Conservation (phyloP, 192 early-diverging fungal genomes). For the Rhizoclosmatium sp. region DNA sequence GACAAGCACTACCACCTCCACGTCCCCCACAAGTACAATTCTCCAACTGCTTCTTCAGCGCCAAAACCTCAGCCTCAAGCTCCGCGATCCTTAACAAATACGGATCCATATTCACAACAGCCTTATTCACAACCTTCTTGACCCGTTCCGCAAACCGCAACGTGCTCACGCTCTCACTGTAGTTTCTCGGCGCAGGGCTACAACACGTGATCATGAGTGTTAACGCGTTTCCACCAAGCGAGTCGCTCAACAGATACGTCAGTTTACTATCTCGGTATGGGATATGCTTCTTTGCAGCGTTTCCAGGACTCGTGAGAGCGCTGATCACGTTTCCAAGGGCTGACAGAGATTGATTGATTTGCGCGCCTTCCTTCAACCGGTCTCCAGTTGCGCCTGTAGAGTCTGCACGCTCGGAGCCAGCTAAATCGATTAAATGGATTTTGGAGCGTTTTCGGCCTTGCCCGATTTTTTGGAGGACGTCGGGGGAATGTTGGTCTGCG, state of each 20-base stretch:
- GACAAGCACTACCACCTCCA: background rate
- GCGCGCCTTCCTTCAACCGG: slow-evolving; percentile 79
- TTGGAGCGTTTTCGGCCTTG: slow-evolving; percentile 38
- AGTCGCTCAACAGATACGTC: slow-evolving; percentile 61
- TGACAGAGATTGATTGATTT: slow-evolving; percentile 84
- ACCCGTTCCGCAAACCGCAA: slow-evolving; percentile 52
- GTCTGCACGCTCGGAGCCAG: slow-evolving; percentile 83
- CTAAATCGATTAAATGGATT: slow-evolving; percentile 82
- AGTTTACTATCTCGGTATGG: slow-evolving; percentile 64
- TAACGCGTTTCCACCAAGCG: slow-evolving; percentile 60
- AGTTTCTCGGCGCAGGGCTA: slow-evolving; percentile 22
- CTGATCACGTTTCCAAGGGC: slow-evolving; percentile 86
- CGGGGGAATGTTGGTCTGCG: slow-evolving; percentile 56
- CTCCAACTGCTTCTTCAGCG: slow-evolving; percentile 27
- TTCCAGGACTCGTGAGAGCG: slow-evolving; percentile 62
- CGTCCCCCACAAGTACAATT: slow-evolving; percentile 42
- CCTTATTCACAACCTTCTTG: slow-evolving; percentile 50
- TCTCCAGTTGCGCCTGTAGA: slow-evolving; percentile 86
- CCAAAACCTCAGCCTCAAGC: slow-evolving; percentile 45
- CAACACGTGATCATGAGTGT: slow-evolving; percentile 51
- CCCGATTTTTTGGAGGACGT: slow-evolving; percentile 39
- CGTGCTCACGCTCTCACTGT: slow-evolving; percentile 32
- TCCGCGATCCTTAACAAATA: slow-evolving; percentile 45
- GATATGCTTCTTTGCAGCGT: slow-evolving; percentile 42
- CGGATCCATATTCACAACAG: slow-evolving; percentile 51